Evolutionary conservation across 2,329 filamentous ascomycete genomes (phyloP), one percentile per base, ranked within the genome.

Genomic region (Polytolypa hystricis): DNA sequence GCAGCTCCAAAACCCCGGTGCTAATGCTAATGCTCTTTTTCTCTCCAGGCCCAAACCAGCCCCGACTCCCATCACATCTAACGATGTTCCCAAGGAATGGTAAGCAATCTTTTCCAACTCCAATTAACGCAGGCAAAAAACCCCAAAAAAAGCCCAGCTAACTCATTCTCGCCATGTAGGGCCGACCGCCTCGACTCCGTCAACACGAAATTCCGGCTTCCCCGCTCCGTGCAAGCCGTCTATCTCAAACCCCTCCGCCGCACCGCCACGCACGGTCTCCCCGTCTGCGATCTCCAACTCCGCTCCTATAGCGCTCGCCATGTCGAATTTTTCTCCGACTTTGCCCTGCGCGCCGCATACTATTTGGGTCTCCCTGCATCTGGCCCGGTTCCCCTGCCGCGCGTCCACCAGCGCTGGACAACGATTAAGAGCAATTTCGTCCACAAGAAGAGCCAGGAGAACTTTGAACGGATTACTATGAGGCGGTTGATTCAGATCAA

Each of bases 361-460:
- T 98, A 89, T 64, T 76, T 95, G 28, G 77, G 81, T 12, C 77
- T 98, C 2, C 81, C 86, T 7, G 86, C 86, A 2, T 82, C 75
- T 31, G 91, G 91, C 0, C 87, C 91, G 4, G 70, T 91, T 4
- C 85, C 89, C 8, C 68, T 98, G 12, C 91, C 91, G 1, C 77
- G 81, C 40, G 85, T 89, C 46, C 82, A 75, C 11, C 84, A 98
- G 67, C 77, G 87, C 51, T 98, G 91, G 91, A 96, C 91, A 1
- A 86, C 96, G 2, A 85, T 86, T 7, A 75, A 77, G 52, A 77
- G 77, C 53, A 82, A 84, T 58, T 98, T 98, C 67, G 84, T 95
- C 47, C 84, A 85, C 69, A 98, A 96, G 66, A 98, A 98, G 66
- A 81, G 77, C 25, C 87, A 98, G 62, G 91, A 98, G 65, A 98